Evolutionary conservation across 805 yeast genomes (phyloP), one percentile per base, ranked within the genome.

Genomic region (Wickerhamomyces silvicola): DNA sequence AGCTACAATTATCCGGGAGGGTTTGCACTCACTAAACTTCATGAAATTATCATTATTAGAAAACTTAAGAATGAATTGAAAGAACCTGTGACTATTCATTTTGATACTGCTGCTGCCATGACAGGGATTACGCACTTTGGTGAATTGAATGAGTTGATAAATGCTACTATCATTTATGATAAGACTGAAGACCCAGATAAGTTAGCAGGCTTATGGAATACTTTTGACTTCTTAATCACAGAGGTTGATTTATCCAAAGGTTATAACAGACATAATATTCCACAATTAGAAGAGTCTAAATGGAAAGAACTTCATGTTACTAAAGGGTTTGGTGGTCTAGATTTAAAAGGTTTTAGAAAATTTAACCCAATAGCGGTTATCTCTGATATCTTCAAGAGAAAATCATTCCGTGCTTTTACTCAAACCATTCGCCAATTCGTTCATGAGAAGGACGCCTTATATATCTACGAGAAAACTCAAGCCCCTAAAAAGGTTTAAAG

Each of bases 1-100:
- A 67, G 81, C 30, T 62, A 62, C 54, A 90, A 90, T 54, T 90
- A 90, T 51, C 95, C 96, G 3, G 97, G 97, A 10, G 97, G 96
- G 0, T 66, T 58, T 2, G 95, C 95, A 1, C 57, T 87, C 21
- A 38, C 50, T 11, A 48, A 48, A 15, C 66, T 82, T 36, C 81
- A 85, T 46, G 45, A 62, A 8, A 51, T 61, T 25, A 45, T 71
- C 17, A 31, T 59, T 18, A 28, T 35, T 32, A 29, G 7, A 38
- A 39, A 22, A 11, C 9, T 33, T 11, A 23, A 15, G 21, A 32
- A 21, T 33, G 24, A 33, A 12, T 35, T 33, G 6, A 28, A 33
- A 5, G 35, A 50, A 17, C 38, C 53, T 4, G 37, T 63, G 12
- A 55, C 65, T 0, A 75, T 88, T 8, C 95, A 88, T 54, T 59